phyloP scores from a whole-genome alignment of 768 basidiomycete species.

The Russula brevipes region DNA sequence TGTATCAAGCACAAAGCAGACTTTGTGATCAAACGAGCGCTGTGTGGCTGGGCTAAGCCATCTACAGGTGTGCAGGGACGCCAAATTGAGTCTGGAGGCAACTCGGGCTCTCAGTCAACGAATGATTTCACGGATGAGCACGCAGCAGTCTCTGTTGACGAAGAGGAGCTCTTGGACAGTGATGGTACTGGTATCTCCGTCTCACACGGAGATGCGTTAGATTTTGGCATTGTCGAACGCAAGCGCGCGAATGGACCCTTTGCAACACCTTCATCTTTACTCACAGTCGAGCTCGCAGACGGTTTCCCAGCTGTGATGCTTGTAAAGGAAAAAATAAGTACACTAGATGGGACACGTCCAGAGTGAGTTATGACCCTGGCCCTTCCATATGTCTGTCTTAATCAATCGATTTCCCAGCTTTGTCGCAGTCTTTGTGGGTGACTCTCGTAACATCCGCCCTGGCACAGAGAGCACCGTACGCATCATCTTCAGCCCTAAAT shows the following conservation, averaged over 20 bases:
- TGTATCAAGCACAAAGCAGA: neutral
- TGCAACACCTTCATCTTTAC: constrained; percentile 7
- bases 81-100: neutral
- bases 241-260: constrained; percentile 27
- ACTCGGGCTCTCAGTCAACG: neutral
- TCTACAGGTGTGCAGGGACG: neutral
- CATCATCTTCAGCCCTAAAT: constrained; percentile 13
- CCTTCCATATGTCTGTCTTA: neutral
- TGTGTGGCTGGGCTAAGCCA: neutral
- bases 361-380: neutral
- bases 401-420: constrained; percentile 10
- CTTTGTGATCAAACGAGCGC: constrained; percentile 12
- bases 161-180: constrained; percentile 36
- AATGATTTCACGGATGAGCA: neutral
- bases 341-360: constrained; percentile 1
- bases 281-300: constrained; percentile 20
- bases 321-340: neutral
- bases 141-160: neutral
- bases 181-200: constrained; percentile 42
- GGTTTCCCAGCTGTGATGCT: constrained; percentile 14
- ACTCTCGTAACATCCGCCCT: neutral
- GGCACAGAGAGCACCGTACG: constrained; percentile 4
- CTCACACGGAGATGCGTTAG: constrained; percentile 33
- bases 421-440: neutral
- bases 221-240: constrained; percentile 50